A percentile compares a stretch with the other conserved stretches of the same genome.
These are phyloP conservation scores for Gaertneriomyces sp. DNA, from an alignment of 192 early-diverging fungal species.

Conservation along the genomic window DNA sequence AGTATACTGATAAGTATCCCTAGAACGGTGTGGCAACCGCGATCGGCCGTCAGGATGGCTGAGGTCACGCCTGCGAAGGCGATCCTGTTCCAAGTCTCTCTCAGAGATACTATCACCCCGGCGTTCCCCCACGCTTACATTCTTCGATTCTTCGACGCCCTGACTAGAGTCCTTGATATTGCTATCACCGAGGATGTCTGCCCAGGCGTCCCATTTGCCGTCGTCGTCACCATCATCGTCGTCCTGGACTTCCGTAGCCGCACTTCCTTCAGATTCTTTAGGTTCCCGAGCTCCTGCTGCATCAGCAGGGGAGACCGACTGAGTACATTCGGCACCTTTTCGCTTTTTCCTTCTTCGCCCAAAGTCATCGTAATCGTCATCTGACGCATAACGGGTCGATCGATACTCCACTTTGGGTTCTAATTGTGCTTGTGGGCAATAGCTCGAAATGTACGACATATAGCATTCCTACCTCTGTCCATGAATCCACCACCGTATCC, in stretches of 20 bases:
- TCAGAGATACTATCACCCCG: too few species aligned
- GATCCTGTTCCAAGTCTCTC: too few species aligned
- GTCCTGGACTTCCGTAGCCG: conserved; percentile 24
- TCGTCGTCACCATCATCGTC: conserved; percentile 45
- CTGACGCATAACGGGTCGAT: conserved; percentile 32
- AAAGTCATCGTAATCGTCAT: conserved; percentile 49
- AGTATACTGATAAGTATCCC: too few species aligned
- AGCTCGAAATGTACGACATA: background rate
- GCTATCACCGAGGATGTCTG: conserved; percentile 39
- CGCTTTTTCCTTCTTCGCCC: conserved; percentile 41
- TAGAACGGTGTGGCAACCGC: too few species aligned
- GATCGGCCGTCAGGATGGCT: too few species aligned
- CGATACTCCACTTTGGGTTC: conserved; percentile 40
- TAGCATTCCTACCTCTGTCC: conserved; percentile 26
- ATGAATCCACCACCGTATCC: conserved; percentile 42
- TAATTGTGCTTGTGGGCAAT: background rate
- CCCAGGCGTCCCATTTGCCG: conserved; percentile 43
- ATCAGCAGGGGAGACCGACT: background rate
- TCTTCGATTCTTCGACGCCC: too few species aligned
- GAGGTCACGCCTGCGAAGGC: too few species aligned
- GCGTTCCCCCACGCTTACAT: too few species aligned
- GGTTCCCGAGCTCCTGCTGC: background rate
- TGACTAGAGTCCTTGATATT: background rate
- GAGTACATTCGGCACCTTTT: background rate
- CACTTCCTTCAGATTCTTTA: background rate